Conservation (phyloP, 495 filamentous ascomycete genomes). For the Lophiotrema nucula region DNA sequence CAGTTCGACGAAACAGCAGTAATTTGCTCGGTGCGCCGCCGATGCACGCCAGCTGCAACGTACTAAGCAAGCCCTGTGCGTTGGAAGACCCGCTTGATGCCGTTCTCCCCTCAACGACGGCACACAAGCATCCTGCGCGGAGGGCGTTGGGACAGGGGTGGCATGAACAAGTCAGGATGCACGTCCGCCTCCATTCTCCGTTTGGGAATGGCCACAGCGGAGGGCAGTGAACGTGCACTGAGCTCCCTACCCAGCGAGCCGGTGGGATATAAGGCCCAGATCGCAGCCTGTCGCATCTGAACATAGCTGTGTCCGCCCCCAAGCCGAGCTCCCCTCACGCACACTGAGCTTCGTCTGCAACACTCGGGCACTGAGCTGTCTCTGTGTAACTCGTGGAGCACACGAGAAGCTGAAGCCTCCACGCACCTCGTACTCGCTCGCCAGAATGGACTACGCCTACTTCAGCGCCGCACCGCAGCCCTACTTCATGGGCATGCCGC, state of each 20-base stretch:
- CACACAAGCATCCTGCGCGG: too few species aligned
- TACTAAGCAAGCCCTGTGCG: too few species aligned
- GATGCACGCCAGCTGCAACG: constrained; percentile 16
- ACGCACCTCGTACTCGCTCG: neutral
- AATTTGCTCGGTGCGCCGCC: neutral
- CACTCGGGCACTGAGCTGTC: too few species aligned
- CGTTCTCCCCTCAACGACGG: constrained; percentile 5
- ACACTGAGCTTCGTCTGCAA: too few species aligned
- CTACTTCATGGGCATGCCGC: constrained; percentile 57
- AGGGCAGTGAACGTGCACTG: constrained; percentile 6
- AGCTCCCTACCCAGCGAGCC: neutral
- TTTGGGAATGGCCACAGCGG: neutral
- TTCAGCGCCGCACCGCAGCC: constrained; percentile 50
- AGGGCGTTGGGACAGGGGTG: neutral
- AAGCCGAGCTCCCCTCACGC: constrained; percentile 1
- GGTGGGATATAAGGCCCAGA: neutral
- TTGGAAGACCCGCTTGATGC: constrained; percentile 12
- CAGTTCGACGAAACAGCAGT: neutral
- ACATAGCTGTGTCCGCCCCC: constrained; percentile 7
- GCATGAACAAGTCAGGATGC: neutral
- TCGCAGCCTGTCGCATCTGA: constrained; percentile 1
- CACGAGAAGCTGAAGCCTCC: too few species aligned
- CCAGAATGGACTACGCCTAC: constrained; percentile 31
- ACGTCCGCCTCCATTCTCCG: neutral
- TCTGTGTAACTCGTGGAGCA: too few species aligned